phyloP scores from a whole-genome alignment of 345 rosid genomes.

The Chamaenerion angustifolium region DNA sequence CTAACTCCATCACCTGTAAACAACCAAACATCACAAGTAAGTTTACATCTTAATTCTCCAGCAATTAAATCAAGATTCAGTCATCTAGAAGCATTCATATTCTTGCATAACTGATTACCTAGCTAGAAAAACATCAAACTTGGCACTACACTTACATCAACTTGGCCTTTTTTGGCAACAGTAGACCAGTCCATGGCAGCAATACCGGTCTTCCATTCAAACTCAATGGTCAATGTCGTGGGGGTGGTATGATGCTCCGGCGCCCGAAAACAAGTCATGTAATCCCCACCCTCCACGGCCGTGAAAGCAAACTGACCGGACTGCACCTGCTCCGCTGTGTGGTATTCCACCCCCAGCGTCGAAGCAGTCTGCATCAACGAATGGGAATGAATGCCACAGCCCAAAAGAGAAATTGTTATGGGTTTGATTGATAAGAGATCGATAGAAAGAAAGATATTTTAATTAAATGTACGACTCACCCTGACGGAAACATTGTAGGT shows the following conservation, averaged over 20 bases:
- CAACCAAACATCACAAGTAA: too few relatives aligned
- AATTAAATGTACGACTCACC: constrained; percentile 13
- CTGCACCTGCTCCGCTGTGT: constrained; percentile 39
- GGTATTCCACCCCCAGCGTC: constrained; percentile 40
- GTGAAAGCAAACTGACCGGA: constrained; percentile 65
- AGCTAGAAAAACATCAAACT: background rate
- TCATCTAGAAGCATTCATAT: background rate
- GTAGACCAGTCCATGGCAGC: constrained; percentile 67
- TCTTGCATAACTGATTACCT: background rate
- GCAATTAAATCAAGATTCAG: background rate
- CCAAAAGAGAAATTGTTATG: too few relatives aligned
- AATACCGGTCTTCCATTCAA: constrained; percentile 72
- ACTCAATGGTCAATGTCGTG: constrained; percentile 29
- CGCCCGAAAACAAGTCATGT: constrained; percentile 50
- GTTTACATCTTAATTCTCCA: too few relatives aligned
- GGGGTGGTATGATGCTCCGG: constrained; percentile 12
- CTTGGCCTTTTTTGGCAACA: constrained; percentile 58
- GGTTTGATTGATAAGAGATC: too few relatives aligned
- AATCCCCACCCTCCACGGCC: constrained; percentile 50
- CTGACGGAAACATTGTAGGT: constrained; percentile 42
- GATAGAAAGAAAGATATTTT: too few relatives aligned
- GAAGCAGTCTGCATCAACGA: constrained; percentile 50
- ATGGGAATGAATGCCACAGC: too few relatives aligned
- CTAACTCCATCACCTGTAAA: constrained; percentile 48
- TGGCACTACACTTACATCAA: constrained; percentile 28